Evolutionary conservation across 2,329 filamentous ascomycete genomes (phyloP).

Genomic region (Colletotrichum truncatum): DNA sequence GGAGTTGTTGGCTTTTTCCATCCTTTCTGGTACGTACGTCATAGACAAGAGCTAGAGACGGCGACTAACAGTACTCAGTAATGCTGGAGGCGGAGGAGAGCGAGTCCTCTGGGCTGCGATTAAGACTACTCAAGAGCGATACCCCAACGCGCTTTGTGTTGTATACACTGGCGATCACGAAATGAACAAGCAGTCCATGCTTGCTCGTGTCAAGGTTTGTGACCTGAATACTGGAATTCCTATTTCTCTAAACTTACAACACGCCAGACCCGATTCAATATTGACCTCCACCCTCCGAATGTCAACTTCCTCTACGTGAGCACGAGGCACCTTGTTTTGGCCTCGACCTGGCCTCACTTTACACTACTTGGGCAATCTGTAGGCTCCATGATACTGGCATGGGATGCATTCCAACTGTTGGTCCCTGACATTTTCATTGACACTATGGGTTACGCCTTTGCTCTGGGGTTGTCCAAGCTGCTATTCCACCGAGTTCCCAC

Average conservation of each 20-base stretch:
- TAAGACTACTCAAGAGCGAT: slow-evolving; percentile 86
- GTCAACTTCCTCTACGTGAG: slow-evolving; percentile 91
- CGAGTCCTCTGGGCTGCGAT: slow-evolving; percentile 97
- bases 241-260: slow-evolving; percentile 1
- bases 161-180: slow-evolving; percentile 98
- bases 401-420: slow-evolving; percentile 91
- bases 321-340: slow-evolving; percentile 85
- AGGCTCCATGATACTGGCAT: slow-evolving; percentile 86
- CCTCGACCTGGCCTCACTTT: slow-evolving; percentile 89
- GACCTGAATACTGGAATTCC: slow-evolving; percentile 22
- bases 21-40: slow-evolving; percentile 81
- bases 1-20: slow-evolving; percentile 97
- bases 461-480: slow-evolving; percentile 81
- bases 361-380: slow-evolving; percentile 94
- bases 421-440: slow-evolving; percentile 95
- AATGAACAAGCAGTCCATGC: slow-evolving; percentile 80
- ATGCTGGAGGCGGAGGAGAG: slow-evolving; percentile 95
- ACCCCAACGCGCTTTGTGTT: slow-evolving; percentile 87
- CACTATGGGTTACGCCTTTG: slow-evolving; percentile 98
- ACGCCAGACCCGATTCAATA: slow-evolving; percentile 88
- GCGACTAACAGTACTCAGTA: slow-evolving; percentile 60
- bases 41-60: not conserved
- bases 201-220: slow-evolving; percentile 77
- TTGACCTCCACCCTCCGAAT: slow-evolving; percentile 83
- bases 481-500: slow-evolving; percentile 85